These are phyloP conservation scores for Sporothrix globosa DNA, from an alignment of 2,329 filamentous ascomycete genomes.

Conservation along the genomic window DNA sequence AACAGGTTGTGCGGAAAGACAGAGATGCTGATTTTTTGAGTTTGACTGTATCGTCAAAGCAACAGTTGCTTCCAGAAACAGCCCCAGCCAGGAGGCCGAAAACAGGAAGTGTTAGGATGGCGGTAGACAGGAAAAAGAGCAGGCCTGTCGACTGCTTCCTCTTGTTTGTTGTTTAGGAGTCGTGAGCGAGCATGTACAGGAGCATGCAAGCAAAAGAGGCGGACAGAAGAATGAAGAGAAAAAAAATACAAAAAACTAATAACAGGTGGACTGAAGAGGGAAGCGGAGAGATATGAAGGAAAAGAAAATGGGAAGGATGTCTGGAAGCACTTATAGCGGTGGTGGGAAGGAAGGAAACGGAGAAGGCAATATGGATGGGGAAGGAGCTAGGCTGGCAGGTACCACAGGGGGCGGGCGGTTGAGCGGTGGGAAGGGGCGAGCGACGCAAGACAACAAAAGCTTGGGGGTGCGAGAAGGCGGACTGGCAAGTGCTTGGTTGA, in stretches of 20 bases:
- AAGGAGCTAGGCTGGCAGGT: slow-evolving; percentile 23
- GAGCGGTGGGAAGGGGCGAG: slow-evolving; percentile 28
- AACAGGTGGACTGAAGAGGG: not conserved
- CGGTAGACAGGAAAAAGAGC: not conserved
- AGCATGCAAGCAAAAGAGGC: slow-evolving; percentile 14
- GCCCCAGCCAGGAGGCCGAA: slow-evolving; percentile 25
- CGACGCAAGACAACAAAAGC: slow-evolving; percentile 25
- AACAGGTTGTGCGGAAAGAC: slow-evolving; percentile 1
- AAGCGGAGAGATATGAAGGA: slow-evolving; percentile 6
- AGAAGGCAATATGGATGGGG: slow-evolving; percentile 31
- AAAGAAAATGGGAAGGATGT: slow-evolving; percentile 18
- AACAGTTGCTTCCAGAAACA: slow-evolving; percentile 18
- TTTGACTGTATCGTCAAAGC: not conserved
- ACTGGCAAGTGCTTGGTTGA: slow-evolving; percentile 14
- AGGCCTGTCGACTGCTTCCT: slow-evolving; percentile 23
- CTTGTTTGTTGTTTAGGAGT: slow-evolving; percentile 21
- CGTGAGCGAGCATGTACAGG: slow-evolving; percentile 11
- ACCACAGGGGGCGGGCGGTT: slow-evolving; percentile 24
- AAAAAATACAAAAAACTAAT: not conserved
- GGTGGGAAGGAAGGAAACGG: slow-evolving; percentile 8
- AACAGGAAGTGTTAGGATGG: slow-evolving; percentile 1
- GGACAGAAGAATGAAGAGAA: not conserved
- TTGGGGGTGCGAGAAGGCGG: slow-evolving; percentile 19
- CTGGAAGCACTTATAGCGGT: slow-evolving; percentile 25
- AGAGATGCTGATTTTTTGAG: not conserved